Evolutionary conservation across 208 protist species (phyloP).

Genomic region (Leishmania tropica): DNA sequence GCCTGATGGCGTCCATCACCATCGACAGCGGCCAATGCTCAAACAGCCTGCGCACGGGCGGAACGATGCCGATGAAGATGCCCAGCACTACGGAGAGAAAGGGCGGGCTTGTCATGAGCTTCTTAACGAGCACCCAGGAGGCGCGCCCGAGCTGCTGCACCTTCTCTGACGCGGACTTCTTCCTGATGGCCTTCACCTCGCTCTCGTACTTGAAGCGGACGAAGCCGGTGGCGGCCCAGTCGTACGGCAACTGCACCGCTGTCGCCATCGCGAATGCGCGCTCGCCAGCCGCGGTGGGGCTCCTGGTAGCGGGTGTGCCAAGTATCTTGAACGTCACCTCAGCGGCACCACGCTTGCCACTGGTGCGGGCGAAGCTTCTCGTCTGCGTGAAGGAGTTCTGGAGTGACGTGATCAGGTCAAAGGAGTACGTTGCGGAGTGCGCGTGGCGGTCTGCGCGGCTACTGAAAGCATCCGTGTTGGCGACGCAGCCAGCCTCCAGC

Average conservation of each 20-base stretch:
- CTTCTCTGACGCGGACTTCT: slow-evolving; percentile 11
- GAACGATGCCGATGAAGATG: slow-evolving; percentile 67
- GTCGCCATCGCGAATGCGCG: slow-evolving; percentile 26
- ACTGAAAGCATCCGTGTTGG: neutral
- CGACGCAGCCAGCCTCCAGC: neutral
- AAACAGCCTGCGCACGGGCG: slow-evolving; percentile 60
- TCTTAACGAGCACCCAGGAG: slow-evolving; percentile 7
- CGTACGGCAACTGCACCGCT: slow-evolving; percentile 48
- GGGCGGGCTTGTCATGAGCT: slow-evolving; percentile 50
- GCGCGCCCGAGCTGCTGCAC: slow-evolving; percentile 8
- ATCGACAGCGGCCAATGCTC: slow-evolving; percentile 60
- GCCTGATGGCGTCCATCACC: slow-evolving; percentile 56
- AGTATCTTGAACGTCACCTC: slow-evolving; percentile 6
- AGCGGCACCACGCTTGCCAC: neutral
- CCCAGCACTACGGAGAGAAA: slow-evolving; percentile 74
- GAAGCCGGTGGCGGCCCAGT: slow-evolving; percentile 58
- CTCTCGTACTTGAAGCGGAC: slow-evolving; percentile 55
- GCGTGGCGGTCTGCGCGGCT: neutral
- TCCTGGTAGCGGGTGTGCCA: slow-evolving; percentile 14
- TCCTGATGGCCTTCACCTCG: slow-evolving; percentile 38
- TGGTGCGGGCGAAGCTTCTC: neutral
- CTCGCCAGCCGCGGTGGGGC: slow-evolving; percentile 19
- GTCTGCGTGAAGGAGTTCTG: slow-evolving; percentile 21
- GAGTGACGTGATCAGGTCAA: neutral
- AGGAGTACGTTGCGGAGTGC: neutral